A percentile compares a stretch with the other conserved stretches of the same genome.
phyloP scores from a whole-genome alignment of 768 basidiomycete species.

The Piloderma croceum region DNA sequence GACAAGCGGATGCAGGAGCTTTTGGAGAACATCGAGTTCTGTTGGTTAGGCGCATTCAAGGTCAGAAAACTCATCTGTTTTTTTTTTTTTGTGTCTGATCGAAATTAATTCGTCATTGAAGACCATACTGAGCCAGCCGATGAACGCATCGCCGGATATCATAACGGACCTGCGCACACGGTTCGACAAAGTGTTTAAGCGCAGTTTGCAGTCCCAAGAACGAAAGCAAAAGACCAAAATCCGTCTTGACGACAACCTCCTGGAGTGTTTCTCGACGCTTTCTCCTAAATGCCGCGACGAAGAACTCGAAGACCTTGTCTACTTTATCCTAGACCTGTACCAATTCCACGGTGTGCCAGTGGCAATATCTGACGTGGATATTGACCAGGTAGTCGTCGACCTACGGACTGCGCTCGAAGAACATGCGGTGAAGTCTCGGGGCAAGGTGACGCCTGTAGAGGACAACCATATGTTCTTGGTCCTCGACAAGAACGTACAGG shows the following conservation, averaged over 20 bases:
- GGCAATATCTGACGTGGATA: constrained; percentile 86
- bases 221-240: constrained; percentile 53
- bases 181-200: constrained; percentile 73
- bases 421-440: constrained; percentile 40
- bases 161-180: constrained; percentile 56
- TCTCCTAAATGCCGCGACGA: constrained; percentile 83
- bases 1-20: constrained; percentile 72
- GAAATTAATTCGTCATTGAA: too few species aligned
- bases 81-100: not conserved
- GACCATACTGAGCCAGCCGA: constrained; percentile 58
- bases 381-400: constrained; percentile 86
- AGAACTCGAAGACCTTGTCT: constrained; percentile 91
- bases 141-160: constrained; percentile 35
- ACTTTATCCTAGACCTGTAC: constrained; percentile 90
- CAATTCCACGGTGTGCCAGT: constrained; percentile 89
- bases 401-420: constrained; percentile 74
- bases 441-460: constrained; percentile 14
- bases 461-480: constrained; percentile 84
- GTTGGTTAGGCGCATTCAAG: constrained; percentile 98
- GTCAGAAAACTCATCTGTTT: too few species aligned
- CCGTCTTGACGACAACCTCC: constrained; percentile 64
- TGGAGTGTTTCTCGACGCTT: constrained; percentile 82
- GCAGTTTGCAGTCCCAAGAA: constrained; percentile 54
- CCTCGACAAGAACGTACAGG: constrained; percentile 83
- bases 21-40: constrained; percentile 84